Base-by-base conservation (phyloP, 2,329 filamentous ascomycete genomes). In the Beauveria australis region DNA sequence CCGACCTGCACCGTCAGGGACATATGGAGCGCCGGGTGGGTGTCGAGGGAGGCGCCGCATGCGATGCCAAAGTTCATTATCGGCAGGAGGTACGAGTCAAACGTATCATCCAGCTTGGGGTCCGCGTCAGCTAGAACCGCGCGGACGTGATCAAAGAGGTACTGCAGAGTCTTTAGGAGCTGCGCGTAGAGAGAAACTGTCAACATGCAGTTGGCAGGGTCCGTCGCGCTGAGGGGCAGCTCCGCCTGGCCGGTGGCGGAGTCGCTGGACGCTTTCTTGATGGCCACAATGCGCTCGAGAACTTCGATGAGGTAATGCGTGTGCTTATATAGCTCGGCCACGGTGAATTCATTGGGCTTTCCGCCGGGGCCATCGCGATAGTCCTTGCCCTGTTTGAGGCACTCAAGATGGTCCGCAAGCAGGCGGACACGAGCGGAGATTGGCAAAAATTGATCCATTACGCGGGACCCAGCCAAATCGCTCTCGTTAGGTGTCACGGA, bases 1-100 rank as follows among this genome's bases (percentile, higher is more conserved):
- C 72, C 75, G n/a, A 78, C 66, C 62, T 76, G 74, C 33, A 77
- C 69, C 3, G 75, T 75, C 22, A 78, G 67, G 12, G 71, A 75
- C 71, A 77, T 75, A 62, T 76, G 75, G 40, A 77, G 67, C n/a
- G 71, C 70, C 1, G 74, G 73, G 4, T 74, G 71, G 14, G 74
- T 72, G 51, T 74, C 72, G 18, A 77, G 71, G 5, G 74, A 69
- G 49, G 76, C 2, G 14, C 33, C 33, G 12, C 12, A 2, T 6
- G 12, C 75, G 3, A 73, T 73, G 5, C 75, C 75, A 2, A 77
- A 69, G 5, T 72, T 74, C 4, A 77, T 75, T 53, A 74, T 71
- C 12, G 75, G 75, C 2, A 78, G 70, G 56, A 73, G 73, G 70
- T 75, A 77, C 52, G 72, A 70, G 22, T 64, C 65, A 30, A 77